Conservation (phyloP, 768 basidiomycete genomes). For the Rossbeevera mucosa region DNA sequence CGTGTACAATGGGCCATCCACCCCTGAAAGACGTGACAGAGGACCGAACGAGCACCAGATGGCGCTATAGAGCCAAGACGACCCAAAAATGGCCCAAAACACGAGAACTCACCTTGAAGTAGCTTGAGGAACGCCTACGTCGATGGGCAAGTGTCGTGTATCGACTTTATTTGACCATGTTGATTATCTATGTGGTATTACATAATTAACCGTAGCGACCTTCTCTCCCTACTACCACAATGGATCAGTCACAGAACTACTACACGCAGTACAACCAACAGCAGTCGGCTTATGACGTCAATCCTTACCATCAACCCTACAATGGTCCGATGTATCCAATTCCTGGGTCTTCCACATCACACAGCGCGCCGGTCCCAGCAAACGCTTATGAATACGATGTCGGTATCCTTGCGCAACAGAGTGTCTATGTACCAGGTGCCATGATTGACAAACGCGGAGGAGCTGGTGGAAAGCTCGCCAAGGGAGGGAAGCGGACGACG, state of each 20-base stretch:
- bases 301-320: slow-evolving; percentile 81
- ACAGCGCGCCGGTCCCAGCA: slow-evolving; percentile 75
- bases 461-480: slow-evolving; percentile 78
- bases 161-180: slow-evolving; percentile 26
- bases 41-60: not conserved
- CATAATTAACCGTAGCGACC: slow-evolving; percentile 3
- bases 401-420: slow-evolving; percentile 85
- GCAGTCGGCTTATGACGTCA: slow-evolving; percentile 56
- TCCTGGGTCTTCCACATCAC: slow-evolving; percentile 59
- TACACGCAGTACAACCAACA: slow-evolving; percentile 49
- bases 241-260: slow-evolving; percentile 39
- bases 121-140: slow-evolving; percentile 28
- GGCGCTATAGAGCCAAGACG: not conserved
- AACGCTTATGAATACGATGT: slow-evolving; percentile 93
- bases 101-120: slow-evolving; percentile 38
- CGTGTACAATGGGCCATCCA: slow-evolving; percentile 28
- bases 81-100: not conserved
- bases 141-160: slow-evolving; percentile 20
- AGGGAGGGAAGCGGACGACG: slow-evolving; percentile 88
- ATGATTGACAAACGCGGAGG: slow-evolving; percentile 87
- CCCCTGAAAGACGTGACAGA: slow-evolving; percentile 12
- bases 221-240: not conserved
- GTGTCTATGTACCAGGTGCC: slow-evolving; percentile 88
- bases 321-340: slow-evolving; percentile 68
- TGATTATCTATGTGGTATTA: slow-evolving; percentile 21